Percentiles rank a stretch among this genome's conserved stretches.
Conservation (phyloP, 148 eudicot genomes). For the Polygonum maritimum region DNA sequence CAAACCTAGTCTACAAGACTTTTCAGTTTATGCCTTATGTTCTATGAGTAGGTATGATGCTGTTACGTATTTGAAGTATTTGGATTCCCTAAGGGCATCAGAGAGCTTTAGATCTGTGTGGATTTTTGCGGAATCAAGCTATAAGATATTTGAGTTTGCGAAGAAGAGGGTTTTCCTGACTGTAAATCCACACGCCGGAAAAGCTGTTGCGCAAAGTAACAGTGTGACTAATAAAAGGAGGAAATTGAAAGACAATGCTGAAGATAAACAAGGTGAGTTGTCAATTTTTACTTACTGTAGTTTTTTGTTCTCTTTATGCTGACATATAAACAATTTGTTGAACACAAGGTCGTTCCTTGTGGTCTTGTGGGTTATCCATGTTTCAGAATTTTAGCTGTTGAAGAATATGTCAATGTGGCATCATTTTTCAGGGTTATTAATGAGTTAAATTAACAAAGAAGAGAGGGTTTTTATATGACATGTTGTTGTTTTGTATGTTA, state of each 20-base stretch:
- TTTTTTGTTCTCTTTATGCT: neutral
- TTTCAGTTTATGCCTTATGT: neutral
- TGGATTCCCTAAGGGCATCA: constrained; percentile 95
- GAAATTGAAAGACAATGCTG: constrained; percentile 32
- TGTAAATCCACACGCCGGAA: constrained; percentile 40
- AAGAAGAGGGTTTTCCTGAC: constrained; percentile 87
- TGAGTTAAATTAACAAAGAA: neutral
- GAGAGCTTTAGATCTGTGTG: constrained; percentile 99
- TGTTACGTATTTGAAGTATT: constrained; percentile 92
- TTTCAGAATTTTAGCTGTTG: neutral
- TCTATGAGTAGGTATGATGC: constrained; percentile 80
- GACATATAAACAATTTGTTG: neutral
- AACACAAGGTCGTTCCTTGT: neutral
- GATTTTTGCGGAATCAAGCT: constrained; percentile 96
- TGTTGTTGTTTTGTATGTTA: constrained; percentile 11
- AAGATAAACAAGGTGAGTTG: constrained; percentile 15
- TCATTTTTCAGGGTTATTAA: neutral
- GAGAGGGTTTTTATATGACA: neutral
- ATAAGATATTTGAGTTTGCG: constrained; percentile 91
- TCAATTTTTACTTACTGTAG: neutral
- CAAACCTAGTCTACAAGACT: neutral
- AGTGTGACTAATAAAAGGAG: constrained; percentile 50
- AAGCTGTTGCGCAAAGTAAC: constrained; percentile 28
- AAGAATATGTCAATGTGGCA: neutral
- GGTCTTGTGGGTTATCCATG: neutral